Evolutionary conservation across 164 flowering plant species (phyloP), one percentile per base, ranked within the genome.

Genomic region (Magnolia officinalis): DNA sequence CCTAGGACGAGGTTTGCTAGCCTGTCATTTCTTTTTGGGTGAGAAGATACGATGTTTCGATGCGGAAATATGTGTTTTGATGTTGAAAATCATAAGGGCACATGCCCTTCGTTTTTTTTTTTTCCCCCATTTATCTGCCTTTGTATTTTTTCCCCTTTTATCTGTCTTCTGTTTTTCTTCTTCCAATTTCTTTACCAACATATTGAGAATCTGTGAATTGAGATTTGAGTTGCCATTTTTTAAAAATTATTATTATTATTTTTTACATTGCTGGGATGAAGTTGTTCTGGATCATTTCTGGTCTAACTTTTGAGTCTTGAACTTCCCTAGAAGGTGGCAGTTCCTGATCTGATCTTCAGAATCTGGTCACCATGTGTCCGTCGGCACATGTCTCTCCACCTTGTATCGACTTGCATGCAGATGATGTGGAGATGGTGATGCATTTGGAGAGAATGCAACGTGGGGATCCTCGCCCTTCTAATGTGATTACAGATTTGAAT

Each of bases 391-490:
- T 78, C 65, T 66, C 80, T 76, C 79, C 55, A 8, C 72, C 78
- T 58, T 73, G 74, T 51, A 78, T 84, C 71, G 81, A 75, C 65
- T 26, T 50, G 1, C 37, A 79, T 72, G 84, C 76, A 78, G 75
- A 78, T 23, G 82, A 81, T 58, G 85, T 80, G 72, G 84, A 79
- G 63, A 58, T 82, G 49, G 31, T 82, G 45, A 8, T 26, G 73
- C 67, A 14, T 59, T 67, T 88, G 50, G 71, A 76, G 8, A 69
- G 70, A 70, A 71, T 81, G 31, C 20, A 11, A 0, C 18, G 10
- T 8, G 90, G 89, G 77, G 76, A 65, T 21, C 78, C 82, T 58
- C 83, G 74, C 51, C 91, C 91, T 1, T 7, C 37, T 20, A 86
- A 86, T 67, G 89, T 90, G 64, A 67, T 77, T 50, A 23, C 21